phyloP scores from a whole-genome alignment of 345 rosid species.

The Xanthoceras sorbifolium region DNA sequence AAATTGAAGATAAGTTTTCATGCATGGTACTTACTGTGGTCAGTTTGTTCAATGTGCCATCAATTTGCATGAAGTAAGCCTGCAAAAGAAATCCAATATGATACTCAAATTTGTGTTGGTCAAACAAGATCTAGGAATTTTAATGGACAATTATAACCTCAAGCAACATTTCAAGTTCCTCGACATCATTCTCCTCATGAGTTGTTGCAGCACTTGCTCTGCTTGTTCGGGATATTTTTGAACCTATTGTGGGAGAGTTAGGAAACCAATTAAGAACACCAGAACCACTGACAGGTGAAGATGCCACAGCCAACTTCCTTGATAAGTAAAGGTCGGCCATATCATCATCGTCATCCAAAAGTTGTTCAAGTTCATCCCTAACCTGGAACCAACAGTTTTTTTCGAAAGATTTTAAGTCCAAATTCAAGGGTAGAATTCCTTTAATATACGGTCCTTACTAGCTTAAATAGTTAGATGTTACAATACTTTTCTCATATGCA shows the following conservation, averaged over 20 bases:
- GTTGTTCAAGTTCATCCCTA: slow-evolving; percentile 59
- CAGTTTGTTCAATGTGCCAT: slow-evolving; percentile 55
- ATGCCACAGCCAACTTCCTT: slow-evolving; percentile 36
- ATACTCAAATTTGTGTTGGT: slow-evolving; percentile 6
- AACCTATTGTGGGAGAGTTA: slow-evolving; percentile 40
- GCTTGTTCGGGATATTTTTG: slow-evolving; percentile 50
- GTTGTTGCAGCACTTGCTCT: slow-evolving; percentile 31
- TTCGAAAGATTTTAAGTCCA: slow-evolving; percentile 3
- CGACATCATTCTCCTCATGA: slow-evolving; percentile 48
- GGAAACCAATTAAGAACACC: slow-evolving; percentile 41
- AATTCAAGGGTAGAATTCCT: neutral
- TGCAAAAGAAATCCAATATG: slow-evolving; percentile 29
- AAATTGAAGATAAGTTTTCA: slow-evolving; percentile 11
- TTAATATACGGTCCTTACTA: neutral
- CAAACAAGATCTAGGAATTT: neutral
- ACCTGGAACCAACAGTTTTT: slow-evolving; percentile 34
- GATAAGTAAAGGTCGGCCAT: slow-evolving; percentile 64
- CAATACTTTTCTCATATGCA: neutral
- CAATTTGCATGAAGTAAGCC: slow-evolving; percentile 67
- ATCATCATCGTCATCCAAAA: slow-evolving; percentile 55
- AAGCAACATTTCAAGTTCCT: slow-evolving; percentile 66
- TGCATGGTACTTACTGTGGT: slow-evolving; percentile 38
- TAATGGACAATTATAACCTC: slow-evolving; percentile 37
- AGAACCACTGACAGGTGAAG: slow-evolving; percentile 44
- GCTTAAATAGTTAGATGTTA: slow-evolving; percentile 5